phyloP scores from a whole-genome alignment of 768 basidiomycete genomes.

The Suillus plorans region DNA sequence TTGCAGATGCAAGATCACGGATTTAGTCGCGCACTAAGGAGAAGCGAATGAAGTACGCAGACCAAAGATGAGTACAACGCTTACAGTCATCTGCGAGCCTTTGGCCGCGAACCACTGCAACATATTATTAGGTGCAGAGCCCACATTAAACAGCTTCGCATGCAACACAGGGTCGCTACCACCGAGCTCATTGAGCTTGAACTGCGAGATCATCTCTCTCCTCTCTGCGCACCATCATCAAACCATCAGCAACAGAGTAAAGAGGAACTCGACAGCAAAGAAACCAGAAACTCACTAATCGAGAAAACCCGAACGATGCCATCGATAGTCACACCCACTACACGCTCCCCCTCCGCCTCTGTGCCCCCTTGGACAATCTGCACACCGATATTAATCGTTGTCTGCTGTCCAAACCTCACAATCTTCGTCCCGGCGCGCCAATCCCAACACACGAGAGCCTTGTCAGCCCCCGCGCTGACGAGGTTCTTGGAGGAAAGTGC shows the following conservation, averaged over 20 bases:
- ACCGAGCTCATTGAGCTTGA: conserved; percentile 80
- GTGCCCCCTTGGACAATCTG: conserved; percentile 57
- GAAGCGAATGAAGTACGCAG: not conserved
- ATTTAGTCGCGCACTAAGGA: conserved; percentile 81
- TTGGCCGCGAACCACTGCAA: conserved; percentile 94
- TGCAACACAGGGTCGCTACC: conserved; percentile 64
- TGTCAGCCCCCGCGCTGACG: conserved; percentile 78
- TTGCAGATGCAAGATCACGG: conserved; percentile 79
- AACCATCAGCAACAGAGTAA: conserved; percentile 27
- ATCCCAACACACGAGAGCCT: conserved; percentile 83
- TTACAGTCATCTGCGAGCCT: conserved; percentile 85
- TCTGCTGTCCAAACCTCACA: conserved; percentile 90
- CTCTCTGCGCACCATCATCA: conserved; percentile 39
- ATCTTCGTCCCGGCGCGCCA: conserved; percentile 89
- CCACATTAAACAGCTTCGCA: conserved; percentile 73
- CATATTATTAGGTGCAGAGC: conserved; percentile 83
- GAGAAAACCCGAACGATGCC: conserved; percentile 90
- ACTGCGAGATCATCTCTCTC: conserved; percentile 90
- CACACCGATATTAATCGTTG: conserved; percentile 88
- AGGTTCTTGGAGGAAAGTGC: conserved; percentile 83
- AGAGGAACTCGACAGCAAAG: not conserved
- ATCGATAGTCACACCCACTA: conserved; percentile 91
- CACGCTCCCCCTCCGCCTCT: conserved; percentile 66
- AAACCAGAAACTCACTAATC: conserved; percentile 58
- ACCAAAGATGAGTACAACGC: conserved; percentile 18